Conservation (phyloP, 495 filamentous ascomycete species). For the Darksidea phi region DNA sequence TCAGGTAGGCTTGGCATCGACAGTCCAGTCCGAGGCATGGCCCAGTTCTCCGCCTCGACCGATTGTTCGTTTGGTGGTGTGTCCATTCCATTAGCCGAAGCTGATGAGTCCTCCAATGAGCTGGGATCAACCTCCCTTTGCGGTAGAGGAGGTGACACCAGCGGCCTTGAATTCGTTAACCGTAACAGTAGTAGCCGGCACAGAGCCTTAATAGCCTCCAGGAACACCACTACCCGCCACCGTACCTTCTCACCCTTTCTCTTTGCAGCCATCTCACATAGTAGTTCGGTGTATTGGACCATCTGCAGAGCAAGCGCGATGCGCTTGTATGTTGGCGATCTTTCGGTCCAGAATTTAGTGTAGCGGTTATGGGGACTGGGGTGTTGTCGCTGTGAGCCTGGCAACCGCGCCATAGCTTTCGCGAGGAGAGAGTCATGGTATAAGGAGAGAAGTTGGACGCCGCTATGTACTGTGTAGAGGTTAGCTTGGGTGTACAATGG, state of each 20-base stretch:
- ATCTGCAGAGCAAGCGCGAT: slow-evolving; percentile 80
- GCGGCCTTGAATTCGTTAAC: slow-evolving; percentile 79
- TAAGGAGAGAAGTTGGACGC: slow-evolving; percentile 83
- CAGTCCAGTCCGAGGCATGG: slow-evolving; percentile 91
- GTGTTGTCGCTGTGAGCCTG: slow-evolving; percentile 46
- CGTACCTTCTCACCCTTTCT: slow-evolving; percentile 76
- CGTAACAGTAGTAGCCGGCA: slow-evolving; percentile 80
- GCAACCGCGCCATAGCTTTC: slow-evolving; percentile 54
- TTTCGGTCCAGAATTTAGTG: slow-evolving; percentile 81
- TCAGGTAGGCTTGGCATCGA: slow-evolving; percentile 78
- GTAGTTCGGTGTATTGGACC: slow-evolving; percentile 86
- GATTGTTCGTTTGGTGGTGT: slow-evolving; percentile 50
- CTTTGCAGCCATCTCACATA: slow-evolving; percentile 86
- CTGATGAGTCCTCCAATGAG: slow-evolving; percentile 53
- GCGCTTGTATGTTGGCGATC: slow-evolving; percentile 70
- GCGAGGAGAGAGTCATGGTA: slow-evolving; percentile 92
- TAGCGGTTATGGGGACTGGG: slow-evolving; percentile 82
- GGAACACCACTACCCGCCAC: slow-evolving; percentile 85
- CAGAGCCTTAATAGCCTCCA: slow-evolving; percentile 83
- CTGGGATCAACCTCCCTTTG: slow-evolving; percentile 73
- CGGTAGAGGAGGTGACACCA: slow-evolving; percentile 81
- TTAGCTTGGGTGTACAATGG: slow-evolving; percentile 3
- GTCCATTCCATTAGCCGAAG: slow-evolving; percentile 38
- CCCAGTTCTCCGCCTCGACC: slow-evolving; percentile 62
- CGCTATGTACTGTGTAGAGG: slow-evolving; percentile 63